Evolutionary conservation across 192 early-diverging fungal species (phyloP).

Genomic region (Coemansia sp.): DNA sequence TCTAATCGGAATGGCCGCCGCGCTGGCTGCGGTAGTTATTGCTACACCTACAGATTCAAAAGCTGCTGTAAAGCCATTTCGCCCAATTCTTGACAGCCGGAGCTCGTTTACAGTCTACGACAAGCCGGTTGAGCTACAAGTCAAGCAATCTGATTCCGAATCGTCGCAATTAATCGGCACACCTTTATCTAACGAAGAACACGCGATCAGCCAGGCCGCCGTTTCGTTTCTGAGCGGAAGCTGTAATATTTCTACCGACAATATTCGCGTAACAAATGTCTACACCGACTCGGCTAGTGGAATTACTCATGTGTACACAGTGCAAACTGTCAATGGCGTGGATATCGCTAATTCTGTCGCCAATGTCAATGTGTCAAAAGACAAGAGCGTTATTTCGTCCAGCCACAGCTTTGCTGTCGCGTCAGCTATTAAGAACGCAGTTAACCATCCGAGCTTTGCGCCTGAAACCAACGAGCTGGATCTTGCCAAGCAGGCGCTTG

Average conservation of each 20-base stretch:
- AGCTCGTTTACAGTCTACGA: slow-evolving; percentile 1
- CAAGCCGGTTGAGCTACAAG: slow-evolving; percentile 2
- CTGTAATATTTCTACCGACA: background rate
- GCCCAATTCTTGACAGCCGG: background rate
- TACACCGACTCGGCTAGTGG: background rate
- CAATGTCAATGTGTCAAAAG: background rate
- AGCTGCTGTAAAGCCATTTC: slow-evolving; percentile 1
- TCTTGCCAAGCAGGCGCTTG: background rate
- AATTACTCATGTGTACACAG: background rate
- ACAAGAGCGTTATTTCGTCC: background rate
- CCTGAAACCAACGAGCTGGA: background rate
- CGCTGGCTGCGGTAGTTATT: background rate
- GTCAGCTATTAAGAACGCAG: background rate
- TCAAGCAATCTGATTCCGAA: background rate
- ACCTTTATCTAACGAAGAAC: background rate
- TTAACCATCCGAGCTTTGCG: background rate
- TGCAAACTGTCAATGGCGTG: background rate
- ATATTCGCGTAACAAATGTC: background rate
- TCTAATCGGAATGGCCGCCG: background rate
- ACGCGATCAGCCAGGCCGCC: background rate
- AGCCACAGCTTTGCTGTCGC: background rate
- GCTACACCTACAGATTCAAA: background rate
- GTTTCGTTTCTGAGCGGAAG: background rate
- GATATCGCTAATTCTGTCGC: background rate
- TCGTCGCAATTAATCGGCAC: background rate